Evolutionary conservation across 2,329 filamentous ascomycete species (phyloP).

Genomic region (Stemphylium vesicarium): DNA sequence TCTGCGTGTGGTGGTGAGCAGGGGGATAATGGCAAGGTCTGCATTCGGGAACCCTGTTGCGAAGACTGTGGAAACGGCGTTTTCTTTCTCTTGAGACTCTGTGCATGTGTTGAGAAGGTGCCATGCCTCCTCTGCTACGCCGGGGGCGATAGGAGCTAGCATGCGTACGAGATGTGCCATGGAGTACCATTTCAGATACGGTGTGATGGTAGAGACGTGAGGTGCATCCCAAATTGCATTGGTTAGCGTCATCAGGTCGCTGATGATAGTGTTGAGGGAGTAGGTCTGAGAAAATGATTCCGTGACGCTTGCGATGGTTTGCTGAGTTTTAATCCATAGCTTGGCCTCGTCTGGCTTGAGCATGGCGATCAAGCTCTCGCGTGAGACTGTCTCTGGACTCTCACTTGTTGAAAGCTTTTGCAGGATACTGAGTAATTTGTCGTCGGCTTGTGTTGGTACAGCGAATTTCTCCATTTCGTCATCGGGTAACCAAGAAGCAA

Average conservation of each 20-base stretch:
- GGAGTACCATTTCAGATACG: conserved; percentile 58
- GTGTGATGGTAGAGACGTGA: conserved; percentile 45
- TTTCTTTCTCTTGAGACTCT: not conserved
- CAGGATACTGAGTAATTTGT: conserved; percentile 29
- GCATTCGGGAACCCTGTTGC: conserved; percentile 63
- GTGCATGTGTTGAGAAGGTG: conserved; percentile 56
- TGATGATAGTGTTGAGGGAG: conserved; percentile 81
- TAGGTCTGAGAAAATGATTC: conserved; percentile 73
- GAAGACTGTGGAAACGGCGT: conserved; percentile 49
- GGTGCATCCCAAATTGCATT: conserved; percentile 59
- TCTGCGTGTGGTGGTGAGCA: conserved; percentile 59
- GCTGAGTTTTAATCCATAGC: conserved; percentile 71
- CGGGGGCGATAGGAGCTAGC: conserved; percentile 80
- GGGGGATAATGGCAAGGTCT: conserved; percentile 56
- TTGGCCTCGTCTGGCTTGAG: conserved; percentile 43
- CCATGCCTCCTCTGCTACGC: conserved; percentile 84
- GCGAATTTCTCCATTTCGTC: conserved; percentile 29
- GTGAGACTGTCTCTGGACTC: not conserved
- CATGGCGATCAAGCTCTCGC: conserved; percentile 4
- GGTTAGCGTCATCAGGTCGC: conserved; percentile 81
- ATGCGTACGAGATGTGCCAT: conserved; percentile 68
- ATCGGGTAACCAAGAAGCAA: conserved; percentile 28
- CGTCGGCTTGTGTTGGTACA: conserved; percentile 32
- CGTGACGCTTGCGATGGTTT: conserved; percentile 70
- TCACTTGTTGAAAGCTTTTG: conserved; percentile 12